Evolutionary conservation across 192 early-diverging fungal species (phyloP).

Genomic region (Coemansia sp.): DNA sequence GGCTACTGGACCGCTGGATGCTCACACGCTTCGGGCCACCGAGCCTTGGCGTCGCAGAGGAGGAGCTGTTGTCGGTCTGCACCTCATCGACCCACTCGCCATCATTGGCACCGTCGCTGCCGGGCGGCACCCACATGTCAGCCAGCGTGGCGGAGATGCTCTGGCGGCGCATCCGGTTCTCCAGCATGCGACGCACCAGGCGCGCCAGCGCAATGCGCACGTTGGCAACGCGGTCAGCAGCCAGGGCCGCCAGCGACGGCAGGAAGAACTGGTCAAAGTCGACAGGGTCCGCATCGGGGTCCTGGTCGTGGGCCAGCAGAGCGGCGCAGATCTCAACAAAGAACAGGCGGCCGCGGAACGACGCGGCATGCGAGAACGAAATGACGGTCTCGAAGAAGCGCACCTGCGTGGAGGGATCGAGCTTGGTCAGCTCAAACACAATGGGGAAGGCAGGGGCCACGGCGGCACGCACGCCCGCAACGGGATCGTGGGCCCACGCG

Average conservation of each 20-base stretch:
- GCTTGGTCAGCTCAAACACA: constrained; percentile 48
- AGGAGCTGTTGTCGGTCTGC: neutral
- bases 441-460: constrained; percentile 43
- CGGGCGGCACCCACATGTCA: constrained; percentile 16
- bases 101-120: neutral
- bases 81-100: constrained; percentile 4
- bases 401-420: constrained; percentile 36
- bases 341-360: constrained; percentile 53
- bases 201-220: constrained; percentile 71
- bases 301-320: constrained; percentile 59
- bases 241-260: constrained; percentile 57
- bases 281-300: constrained; percentile 53
- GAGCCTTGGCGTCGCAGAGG: too few species aligned
- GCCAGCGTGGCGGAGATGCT: constrained; percentile 33
- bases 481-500: constrained; percentile 55
- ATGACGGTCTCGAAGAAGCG: constrained; percentile 52
- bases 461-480: constrained; percentile 56
- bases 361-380: constrained; percentile 44
- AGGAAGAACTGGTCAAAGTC: constrained; percentile 72
- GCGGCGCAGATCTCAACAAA: constrained; percentile 71
- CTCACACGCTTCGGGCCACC: neutral
- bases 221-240: constrained; percentile 64
- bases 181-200: constrained; percentile 47
- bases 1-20: neutral
- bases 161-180: constrained; percentile 39